Conservation (phyloP, 2,329 filamentous ascomycete genomes). For the Talaromyces verruculosus region DNA sequence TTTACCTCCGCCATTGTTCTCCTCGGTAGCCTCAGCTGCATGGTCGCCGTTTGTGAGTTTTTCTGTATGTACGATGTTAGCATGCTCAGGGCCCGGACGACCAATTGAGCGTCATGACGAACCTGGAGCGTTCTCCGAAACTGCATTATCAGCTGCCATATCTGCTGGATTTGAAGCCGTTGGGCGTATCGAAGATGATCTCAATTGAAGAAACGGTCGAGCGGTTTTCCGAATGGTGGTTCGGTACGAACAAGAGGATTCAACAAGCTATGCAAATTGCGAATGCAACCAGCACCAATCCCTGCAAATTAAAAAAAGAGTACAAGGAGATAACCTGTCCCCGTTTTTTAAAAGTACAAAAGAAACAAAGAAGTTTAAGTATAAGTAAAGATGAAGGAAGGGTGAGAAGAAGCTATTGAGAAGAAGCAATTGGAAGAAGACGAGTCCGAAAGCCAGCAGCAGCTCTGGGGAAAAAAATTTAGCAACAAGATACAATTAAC, state of each 20-base stretch:
- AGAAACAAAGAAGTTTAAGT: constrained; percentile 21
- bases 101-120: constrained; percentile 14
- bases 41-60: constrained; percentile 38
- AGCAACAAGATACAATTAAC: constrained; percentile 29
- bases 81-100: constrained; percentile 1
- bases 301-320: constrained; percentile 19
- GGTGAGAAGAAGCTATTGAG: constrained; percentile 8
- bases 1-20: constrained; percentile 40
- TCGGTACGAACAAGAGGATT: constrained; percentile 1
- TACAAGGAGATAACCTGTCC: constrained; percentile 21
- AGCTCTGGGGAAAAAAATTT: constrained; percentile 35
- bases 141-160: constrained; percentile 45
- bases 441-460: constrained; percentile 19
- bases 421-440: constrained; percentile 22
- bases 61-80: constrained; percentile 27
- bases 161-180: constrained; percentile 22
- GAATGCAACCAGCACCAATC: constrained; percentile 9
- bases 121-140: constrained; percentile 44
- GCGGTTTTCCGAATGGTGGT: background rate
- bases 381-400: constrained; percentile 2
- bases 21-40: constrained; percentile 36
- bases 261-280: constrained; percentile 17
- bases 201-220: background rate
- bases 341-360: constrained; percentile 19
- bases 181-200: background rate